Conservation (phyloP, 1,284 basidiomycete species). For the Cutaneotrichosporon cavernicola region DNA sequence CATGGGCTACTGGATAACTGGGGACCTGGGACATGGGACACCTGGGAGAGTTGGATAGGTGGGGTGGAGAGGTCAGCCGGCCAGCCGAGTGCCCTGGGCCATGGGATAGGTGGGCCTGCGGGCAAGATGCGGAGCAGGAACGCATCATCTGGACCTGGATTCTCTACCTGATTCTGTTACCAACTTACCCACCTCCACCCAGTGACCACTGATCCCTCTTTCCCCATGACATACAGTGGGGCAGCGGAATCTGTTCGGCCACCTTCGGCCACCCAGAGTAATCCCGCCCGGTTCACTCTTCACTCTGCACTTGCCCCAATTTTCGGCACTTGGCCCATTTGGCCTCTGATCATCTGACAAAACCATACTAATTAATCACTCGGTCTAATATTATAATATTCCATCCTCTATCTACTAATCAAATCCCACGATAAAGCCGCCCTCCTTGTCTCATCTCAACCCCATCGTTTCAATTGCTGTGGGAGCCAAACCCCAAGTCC, state of each 20-base stretch:
- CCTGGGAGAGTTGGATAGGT: no score
- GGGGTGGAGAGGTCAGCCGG: no score
- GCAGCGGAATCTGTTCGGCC: conserved; percentile 1
- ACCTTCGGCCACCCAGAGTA: neutral
- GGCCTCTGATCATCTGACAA: neutral
- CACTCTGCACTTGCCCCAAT: neutral
- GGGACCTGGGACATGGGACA: no score
- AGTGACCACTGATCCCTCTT: no score
- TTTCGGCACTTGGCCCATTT: neutral
- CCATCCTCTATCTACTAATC: neutral
- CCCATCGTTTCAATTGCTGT: neutral
- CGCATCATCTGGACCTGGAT: neutral
- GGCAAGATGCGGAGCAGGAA: no score
- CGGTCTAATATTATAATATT: neutral
- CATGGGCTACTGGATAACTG: no score
- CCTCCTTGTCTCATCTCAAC: neutral
- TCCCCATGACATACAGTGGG: conserved; percentile 3
- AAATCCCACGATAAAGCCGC: neutral
- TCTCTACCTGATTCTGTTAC: neutral
- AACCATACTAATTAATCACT: neutral
- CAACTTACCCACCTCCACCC: conserved; percentile 1
- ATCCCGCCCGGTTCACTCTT: neutral
- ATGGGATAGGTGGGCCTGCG: no score
- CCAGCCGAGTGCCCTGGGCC: no score
- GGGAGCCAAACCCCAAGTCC: neutral